Conservation (phyloP, 169 alveolate genomes). For the Eimeria sp. region DNA sequence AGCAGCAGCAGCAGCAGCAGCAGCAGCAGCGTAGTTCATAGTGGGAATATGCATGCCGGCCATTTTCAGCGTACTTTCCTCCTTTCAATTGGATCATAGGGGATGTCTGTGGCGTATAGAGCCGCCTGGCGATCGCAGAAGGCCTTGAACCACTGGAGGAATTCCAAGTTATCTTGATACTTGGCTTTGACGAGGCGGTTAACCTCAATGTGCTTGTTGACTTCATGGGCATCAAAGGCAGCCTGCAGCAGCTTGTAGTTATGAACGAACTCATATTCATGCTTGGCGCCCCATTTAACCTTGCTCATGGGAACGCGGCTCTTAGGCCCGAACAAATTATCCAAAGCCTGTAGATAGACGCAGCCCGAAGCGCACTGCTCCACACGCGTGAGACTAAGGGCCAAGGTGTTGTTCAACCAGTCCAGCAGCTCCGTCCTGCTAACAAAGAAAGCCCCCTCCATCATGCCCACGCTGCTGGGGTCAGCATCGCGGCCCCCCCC, state of each 20-base stretch:
- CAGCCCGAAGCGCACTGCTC: constrained; percentile 99
- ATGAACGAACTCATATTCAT: constrained; percentile 96
- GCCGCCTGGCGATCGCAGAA: constrained; percentile 91
- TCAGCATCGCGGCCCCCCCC: constrained; percentile 65
- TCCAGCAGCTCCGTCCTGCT: constrained; percentile 94
- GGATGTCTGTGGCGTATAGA: constrained; percentile 80
- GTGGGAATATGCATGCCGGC: neutral
- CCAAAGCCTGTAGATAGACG: constrained; percentile 94
- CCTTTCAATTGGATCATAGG: constrained; percentile 74
- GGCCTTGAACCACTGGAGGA: constrained; percentile 98
- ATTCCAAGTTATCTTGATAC: constrained; percentile 98
- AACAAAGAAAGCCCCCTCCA: constrained; percentile 95
- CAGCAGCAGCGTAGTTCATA: neutral
- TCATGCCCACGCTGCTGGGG: constrained; percentile 85
- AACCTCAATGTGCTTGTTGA: constrained; percentile 94
- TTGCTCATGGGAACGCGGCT: constrained; percentile 88
- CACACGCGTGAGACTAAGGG: constrained; percentile 93
- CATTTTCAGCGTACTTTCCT: constrained; percentile 33
- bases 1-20: neutral
- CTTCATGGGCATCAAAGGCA: constrained; percentile 94
- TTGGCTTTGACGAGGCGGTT: constrained; percentile 96
- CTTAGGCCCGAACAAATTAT: constrained; percentile 67
- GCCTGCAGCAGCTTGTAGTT: constrained; percentile 97
- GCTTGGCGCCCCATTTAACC: constrained; percentile 98
- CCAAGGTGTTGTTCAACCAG: constrained; percentile 94